Conservation (phyloP, 2,329 filamentous ascomycete genomes). For the Keithomyces neogunnii region DNA sequence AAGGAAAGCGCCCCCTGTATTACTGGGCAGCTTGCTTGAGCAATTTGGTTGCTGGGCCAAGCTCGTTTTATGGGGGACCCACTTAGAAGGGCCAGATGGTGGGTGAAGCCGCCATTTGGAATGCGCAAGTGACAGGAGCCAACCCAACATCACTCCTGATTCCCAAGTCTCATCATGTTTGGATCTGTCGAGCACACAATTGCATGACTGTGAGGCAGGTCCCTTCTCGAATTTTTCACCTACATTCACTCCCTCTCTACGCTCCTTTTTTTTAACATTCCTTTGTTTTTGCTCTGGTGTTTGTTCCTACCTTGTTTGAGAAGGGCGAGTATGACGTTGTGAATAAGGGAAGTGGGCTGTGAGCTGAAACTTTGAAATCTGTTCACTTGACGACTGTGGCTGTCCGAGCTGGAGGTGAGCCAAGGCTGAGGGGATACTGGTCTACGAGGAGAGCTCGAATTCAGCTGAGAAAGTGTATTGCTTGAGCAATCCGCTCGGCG, state of each 20-base stretch:
- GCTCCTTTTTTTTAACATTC: not conserved
- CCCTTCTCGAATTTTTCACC: not conserved
- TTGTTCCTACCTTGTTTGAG: not conserved
- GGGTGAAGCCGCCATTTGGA: slow-evolving; percentile 1
- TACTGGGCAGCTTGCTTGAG: not conserved
- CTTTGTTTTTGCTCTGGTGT: not conserved
- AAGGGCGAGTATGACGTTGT: slow-evolving; percentile 1
- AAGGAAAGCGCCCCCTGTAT: not conserved
- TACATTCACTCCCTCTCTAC: not conserved
- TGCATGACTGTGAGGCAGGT: not conserved
- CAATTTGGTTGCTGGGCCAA: slow-evolving; percentile 21
- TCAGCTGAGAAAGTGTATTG: not conserved
- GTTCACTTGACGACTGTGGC: not conserved
- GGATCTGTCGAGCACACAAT: not conserved
- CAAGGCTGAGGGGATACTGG: not conserved
- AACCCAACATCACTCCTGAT: slow-evolving; percentile 1
- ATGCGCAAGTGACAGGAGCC: slow-evolving; percentile 1
- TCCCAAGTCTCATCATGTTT: slow-evolving; percentile 3
- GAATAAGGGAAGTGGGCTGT: not conserved
- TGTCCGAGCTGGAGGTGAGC: not conserved
- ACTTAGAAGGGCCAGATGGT: no score
- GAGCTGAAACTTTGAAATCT: not conserved
- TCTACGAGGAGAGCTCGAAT: not conserved
- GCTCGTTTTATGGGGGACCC: slow-evolving; percentile 8
- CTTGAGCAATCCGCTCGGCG: not conserved